These are phyloP conservation scores for Sequoiadendron giganteum DNA, from an alignment of 75 land plant genomes.

Conservation along the genomic window DNA sequence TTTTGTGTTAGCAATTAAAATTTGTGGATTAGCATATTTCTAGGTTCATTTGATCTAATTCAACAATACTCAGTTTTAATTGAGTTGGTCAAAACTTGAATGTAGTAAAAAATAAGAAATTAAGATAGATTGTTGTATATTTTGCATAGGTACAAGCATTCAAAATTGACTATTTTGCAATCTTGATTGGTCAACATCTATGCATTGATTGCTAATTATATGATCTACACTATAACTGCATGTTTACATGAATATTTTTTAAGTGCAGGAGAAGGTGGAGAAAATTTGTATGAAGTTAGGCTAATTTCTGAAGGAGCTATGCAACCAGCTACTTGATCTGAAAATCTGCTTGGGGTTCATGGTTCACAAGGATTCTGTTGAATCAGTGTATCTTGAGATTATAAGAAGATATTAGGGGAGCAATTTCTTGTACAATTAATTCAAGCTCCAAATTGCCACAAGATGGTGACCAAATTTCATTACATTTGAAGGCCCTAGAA, in stretches of 20 bases:
- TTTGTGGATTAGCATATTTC: background rate
- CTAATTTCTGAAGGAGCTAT: conserved; percentile 22
- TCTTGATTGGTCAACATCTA: background rate
- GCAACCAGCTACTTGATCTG: background rate
- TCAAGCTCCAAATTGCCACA: background rate
- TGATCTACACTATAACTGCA: background rate
- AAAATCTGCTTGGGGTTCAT: background rate
- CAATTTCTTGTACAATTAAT: background rate
- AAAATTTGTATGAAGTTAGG: conserved; percentile 38
- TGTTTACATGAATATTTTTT: background rate
- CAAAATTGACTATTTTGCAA: background rate
- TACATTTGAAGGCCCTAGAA: background rate
- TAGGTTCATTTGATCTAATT: background rate
- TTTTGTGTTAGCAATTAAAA: background rate
- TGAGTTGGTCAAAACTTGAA: background rate
- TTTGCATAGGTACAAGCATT: no score
- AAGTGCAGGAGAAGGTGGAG: conserved; percentile 33
- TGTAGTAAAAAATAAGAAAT: background rate
- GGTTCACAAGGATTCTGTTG: background rate
- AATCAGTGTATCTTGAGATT: background rate
- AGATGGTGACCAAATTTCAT: background rate
- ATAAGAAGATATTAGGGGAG: background rate
- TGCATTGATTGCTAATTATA: background rate
- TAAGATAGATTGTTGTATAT: background rate
- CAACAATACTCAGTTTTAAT: background rate